Conservation (phyloP, 2,329 filamentous ascomycete species). For the Xylaria hypoxylon region DNA sequence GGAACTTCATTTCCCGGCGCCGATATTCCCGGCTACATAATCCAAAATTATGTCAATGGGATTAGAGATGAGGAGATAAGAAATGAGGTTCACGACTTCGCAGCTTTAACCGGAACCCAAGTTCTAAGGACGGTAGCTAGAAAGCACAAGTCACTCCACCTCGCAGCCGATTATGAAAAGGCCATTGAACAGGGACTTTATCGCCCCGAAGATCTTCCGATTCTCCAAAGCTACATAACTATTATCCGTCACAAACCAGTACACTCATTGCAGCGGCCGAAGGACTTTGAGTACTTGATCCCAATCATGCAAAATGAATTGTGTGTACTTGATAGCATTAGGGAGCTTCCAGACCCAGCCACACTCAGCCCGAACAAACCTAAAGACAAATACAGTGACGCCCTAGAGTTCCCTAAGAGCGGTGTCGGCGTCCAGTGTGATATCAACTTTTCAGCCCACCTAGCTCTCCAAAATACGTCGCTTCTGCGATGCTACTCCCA, state of each 20-base stretch:
- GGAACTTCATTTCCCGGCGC: slow-evolving; percentile 37
- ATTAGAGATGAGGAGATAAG: slow-evolving; percentile 62
- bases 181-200: slow-evolving; percentile 64
- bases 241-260: slow-evolving; percentile 60
- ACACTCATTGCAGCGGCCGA: slow-evolving; percentile 34
- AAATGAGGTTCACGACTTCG: slow-evolving; percentile 55
- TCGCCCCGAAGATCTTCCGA: slow-evolving; percentile 49
- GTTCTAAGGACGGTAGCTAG: slow-evolving; percentile 58
- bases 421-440: slow-evolving; percentile 88
- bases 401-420: slow-evolving; percentile 80
- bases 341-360: slow-evolving; percentile 62
- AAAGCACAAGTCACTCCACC: slow-evolving; percentile 66
- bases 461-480: slow-evolving; percentile 85
- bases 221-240: slow-evolving; percentile 62
- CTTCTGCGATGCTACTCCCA: slow-evolving; percentile 86
- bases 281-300: slow-evolving; percentile 52
- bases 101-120: slow-evolving; percentile 39
- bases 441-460: slow-evolving; percentile 88
- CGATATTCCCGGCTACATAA: slow-evolving; percentile 42
- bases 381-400: slow-evolving; percentile 66
- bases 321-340: slow-evolving; percentile 57
- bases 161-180: slow-evolving; percentile 66
- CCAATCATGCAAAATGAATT: slow-evolving; percentile 52
- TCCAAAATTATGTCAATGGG: slow-evolving; percentile 63
- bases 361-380: slow-evolving; percentile 63